Evolutionary conservation across 208 protist genomes (phyloP).

Genomic region (Strigomonas galati): DNA sequence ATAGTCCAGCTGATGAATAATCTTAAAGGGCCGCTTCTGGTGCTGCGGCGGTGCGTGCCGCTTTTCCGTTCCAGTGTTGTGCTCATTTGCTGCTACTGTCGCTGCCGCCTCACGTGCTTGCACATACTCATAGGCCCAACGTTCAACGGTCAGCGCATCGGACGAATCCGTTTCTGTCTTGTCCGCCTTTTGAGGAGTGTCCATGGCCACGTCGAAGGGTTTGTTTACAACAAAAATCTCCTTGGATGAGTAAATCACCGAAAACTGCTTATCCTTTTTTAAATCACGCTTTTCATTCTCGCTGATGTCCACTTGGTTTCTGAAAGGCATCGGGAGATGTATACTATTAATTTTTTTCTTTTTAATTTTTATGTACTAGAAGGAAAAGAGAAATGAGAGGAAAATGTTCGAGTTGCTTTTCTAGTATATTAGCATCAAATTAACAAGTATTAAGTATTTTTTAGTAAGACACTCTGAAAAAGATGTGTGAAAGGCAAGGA

Average conservation of each 20-base stretch:
- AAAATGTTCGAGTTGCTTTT: background rate
- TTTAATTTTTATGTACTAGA: background rate
- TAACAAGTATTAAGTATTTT: background rate
- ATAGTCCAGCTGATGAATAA: conserved; percentile 92
- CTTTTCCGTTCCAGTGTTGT: no score
- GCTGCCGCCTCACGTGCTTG: conserved; percentile 8
- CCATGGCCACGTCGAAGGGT: conserved; percentile 80
- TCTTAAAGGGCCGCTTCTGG: conserved; percentile 67
- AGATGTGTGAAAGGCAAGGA: background rate
- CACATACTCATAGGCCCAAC: conserved; percentile 46
- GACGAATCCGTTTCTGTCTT: background rate
- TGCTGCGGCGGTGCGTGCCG: conserved; percentile 27
- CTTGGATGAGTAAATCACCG: conserved; percentile 48
- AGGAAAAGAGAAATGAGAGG: background rate
- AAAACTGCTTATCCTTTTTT: background rate
- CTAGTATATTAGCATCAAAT: conserved; percentile 8
- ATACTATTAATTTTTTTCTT: conserved; percentile 10
- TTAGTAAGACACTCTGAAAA: background rate
- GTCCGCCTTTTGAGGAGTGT: conserved; percentile 22
- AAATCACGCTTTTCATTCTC: background rate
- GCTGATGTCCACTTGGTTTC: background rate
- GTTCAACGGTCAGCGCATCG: conserved; percentile 42
- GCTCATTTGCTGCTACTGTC: no score
- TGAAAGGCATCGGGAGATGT: background rate
- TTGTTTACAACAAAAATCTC: conserved; percentile 89